phyloP scores from a whole-genome alignment of 2,329 filamentous ascomycete genomes.

The Hymenoscyphus fraxineus region DNA sequence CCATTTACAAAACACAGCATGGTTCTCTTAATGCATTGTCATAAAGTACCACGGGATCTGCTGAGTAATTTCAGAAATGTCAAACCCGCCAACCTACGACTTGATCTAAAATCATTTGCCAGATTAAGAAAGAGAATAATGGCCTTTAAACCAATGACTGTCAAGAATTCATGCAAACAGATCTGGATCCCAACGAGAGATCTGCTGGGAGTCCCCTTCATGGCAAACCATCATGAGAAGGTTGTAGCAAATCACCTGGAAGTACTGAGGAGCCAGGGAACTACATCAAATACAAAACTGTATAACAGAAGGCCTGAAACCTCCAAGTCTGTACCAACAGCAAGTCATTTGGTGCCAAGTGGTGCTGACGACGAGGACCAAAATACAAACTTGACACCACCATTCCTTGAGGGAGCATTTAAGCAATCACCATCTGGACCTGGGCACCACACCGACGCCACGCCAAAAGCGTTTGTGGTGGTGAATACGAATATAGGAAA shows the following conservation, averaged over 20 bases:
- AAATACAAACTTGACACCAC: neutral
- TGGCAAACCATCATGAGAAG: neutral
- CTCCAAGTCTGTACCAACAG: neutral
- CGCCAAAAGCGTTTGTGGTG: neutral
- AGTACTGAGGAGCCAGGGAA: neutral
- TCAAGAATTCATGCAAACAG: neutral
- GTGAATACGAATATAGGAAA: neutral
- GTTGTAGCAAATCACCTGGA: neutral
- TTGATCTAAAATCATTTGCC: neutral
- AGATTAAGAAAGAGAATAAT: neutral
- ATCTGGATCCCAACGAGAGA: neutral
- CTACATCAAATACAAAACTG: neutral
- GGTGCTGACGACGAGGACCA: neutral
- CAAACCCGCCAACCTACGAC: neutral
- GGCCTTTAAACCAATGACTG: neutral
- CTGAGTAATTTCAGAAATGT: neutral
- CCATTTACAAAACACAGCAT: neutral
- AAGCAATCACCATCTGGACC: no score
- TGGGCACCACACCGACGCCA: neutral
- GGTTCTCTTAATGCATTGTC: neutral
- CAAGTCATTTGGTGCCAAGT: neutral
- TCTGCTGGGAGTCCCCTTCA: neutral
- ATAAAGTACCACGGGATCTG: neutral
- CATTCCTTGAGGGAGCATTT: neutral
- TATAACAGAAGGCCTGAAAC: neutral